A percentile compares a stretch with the other conserved stretches of the same genome.
Evolutionary conservation across 495 filamentous ascomycete genomes (phyloP).

Genomic region (Aspergillus mulundensis): DNA sequence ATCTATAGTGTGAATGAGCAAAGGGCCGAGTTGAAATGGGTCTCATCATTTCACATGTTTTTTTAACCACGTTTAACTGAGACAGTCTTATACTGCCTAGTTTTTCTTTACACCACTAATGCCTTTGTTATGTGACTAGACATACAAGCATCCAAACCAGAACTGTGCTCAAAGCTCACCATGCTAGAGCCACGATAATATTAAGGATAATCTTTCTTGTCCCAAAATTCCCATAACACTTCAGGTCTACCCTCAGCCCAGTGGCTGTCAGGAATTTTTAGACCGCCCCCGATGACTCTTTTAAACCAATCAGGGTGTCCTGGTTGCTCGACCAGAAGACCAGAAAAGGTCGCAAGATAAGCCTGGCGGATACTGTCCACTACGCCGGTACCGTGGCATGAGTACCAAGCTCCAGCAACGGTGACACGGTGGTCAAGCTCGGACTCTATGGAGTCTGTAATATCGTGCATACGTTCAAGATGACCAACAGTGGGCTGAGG

Average conservation of each 20-base stretch:
- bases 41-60: not conserved
- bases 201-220: not conserved
- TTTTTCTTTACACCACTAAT: not conserved
- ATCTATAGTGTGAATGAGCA: not conserved
- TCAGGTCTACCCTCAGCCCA: not conserved
- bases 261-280: conserved; percentile 3
- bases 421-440: conserved; percentile 61
- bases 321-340: conserved; percentile 19
- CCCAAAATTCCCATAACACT: not conserved
- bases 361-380: conserved; percentile 58
- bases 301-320: no score
- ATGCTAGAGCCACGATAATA: not conserved
- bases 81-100: not conserved
- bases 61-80: not conserved
- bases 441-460: conserved; percentile 49
- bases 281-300: conserved; percentile 25
- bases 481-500: conserved; percentile 88
- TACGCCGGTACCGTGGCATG: conserved; percentile 46
- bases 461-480: conserved; percentile 52
- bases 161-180: not conserved
- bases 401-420: conserved; percentile 79
- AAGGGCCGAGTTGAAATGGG: not conserved
- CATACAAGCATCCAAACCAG: not conserved
- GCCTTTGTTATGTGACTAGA: not conserved
- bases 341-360: conserved; percentile 33